Percentiles rank a stretch among this genome's conserved stretches.
Conservation (phyloP, 2,329 filamentous ascomycete genomes). For the Paraphoma chrysanthemicola region DNA sequence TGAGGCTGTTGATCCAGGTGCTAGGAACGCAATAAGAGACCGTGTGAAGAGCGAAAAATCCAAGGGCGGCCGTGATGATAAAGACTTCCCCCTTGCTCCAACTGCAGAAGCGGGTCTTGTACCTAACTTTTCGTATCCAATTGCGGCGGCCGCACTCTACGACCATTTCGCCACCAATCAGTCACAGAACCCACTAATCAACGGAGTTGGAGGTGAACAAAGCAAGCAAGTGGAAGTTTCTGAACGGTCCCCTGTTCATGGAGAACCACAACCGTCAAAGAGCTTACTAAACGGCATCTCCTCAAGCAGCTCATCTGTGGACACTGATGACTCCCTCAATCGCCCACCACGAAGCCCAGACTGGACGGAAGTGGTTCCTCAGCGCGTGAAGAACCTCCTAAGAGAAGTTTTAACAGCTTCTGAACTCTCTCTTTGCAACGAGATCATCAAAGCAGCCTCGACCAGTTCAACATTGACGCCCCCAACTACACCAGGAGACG, state of each 20-base stretch:
- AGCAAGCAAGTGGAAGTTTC: neutral
- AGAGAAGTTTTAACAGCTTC: slow-evolving; percentile 4
- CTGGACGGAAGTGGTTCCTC: neutral
- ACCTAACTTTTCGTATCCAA: slow-evolving; percentile 33
- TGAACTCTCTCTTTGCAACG: slow-evolving; percentile 12
- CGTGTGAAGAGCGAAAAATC: neutral
- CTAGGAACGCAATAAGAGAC: slow-evolving; percentile 7
- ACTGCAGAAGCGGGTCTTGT: slow-evolving; percentile 17
- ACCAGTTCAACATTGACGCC: neutral
- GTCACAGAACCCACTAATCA: neutral
- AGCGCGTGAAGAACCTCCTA: slow-evolving; percentile 15
- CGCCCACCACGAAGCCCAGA: neutral
- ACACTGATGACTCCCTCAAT: neutral
- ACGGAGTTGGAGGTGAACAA: neutral
- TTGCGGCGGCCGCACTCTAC: slow-evolving; percentile 17
- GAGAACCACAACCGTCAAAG: neutral
- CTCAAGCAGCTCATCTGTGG: neutral
- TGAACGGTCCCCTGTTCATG: neutral
- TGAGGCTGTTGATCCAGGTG: slow-evolving; percentile 6
- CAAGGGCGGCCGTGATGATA: neutral
- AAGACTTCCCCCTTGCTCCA: neutral
- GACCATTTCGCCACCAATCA: slow-evolving; percentile 4
- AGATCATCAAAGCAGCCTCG: neutral
- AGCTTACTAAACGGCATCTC: neutral
- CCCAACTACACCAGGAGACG: neutral